A percentile compares a stretch with the other conserved stretches of the same genome.
Evolutionary conservation across 768 basidiomycete genomes (phyloP).

Genomic region (Candolleomyces efflorescens): DNA sequence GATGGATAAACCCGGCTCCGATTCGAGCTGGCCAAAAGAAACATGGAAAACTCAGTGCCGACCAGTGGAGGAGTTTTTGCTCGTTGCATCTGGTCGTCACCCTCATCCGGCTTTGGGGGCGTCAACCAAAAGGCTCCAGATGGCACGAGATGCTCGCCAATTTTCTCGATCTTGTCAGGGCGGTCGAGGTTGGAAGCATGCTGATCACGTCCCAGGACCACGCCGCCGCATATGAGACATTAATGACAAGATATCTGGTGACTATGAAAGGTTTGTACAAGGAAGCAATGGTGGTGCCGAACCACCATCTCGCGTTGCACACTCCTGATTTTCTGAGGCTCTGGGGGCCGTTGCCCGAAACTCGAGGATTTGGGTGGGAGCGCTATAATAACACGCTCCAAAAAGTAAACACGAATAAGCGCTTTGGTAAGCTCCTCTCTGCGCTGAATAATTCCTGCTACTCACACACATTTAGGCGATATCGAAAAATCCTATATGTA

Average conservation of each 20-base stretch:
- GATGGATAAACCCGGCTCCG: conserved; percentile 12
- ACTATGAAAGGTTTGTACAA: conserved; percentile 16
- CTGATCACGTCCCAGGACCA: conserved; percentile 15
- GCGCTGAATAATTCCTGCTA: not conserved
- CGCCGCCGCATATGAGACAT: conserved; percentile 10
- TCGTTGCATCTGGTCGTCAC: conserved; percentile 23
- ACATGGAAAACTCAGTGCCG: conserved; percentile 26
- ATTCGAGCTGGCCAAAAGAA: conserved; percentile 9
- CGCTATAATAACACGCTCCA: not conserved
- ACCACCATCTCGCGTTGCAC: conserved; percentile 31
- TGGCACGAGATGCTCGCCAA: conserved; percentile 14
- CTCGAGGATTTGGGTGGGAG: not conserved
- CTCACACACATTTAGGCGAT: not conserved
- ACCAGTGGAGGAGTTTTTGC: conserved; percentile 25
- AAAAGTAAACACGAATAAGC: not conserved
- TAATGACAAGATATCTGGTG: conserved; percentile 23
- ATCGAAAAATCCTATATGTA: not conserved
- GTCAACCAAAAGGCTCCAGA: not conserved
- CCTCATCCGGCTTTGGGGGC: conserved; percentile 24
- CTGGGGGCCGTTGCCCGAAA: conserved; percentile 26
- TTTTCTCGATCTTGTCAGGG: conserved; percentile 26
- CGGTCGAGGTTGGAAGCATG: conserved; percentile 19
- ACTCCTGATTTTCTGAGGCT: conserved; percentile 17
- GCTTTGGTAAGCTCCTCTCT: not conserved
- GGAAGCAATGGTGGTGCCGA: conserved; percentile 15